These are phyloP conservation scores for Mycena vulgaris DNA, from an alignment of 768 basidiomycete species.

Conservation along the genomic window DNA sequence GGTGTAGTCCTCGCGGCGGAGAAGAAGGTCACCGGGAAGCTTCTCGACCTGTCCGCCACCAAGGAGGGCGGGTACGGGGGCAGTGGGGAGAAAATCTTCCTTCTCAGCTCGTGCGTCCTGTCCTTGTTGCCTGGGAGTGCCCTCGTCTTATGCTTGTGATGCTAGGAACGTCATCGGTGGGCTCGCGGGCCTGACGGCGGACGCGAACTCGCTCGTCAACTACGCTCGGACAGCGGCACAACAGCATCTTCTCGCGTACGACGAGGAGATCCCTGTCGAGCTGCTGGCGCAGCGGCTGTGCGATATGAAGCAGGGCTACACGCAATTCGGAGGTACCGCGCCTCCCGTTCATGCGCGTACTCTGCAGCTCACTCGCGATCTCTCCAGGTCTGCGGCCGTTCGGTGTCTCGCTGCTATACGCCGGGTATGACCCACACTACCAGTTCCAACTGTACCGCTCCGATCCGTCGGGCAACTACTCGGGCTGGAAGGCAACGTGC, in stretches of 20 bases:
- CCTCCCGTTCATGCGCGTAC: not conserved
- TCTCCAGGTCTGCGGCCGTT: constrained; percentile 93
- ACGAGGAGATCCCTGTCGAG: constrained; percentile 98
- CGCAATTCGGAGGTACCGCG: constrained; percentile 91
- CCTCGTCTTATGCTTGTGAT: not conserved
- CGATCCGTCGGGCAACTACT: constrained; percentile 98
- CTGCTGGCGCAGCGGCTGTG: constrained; percentile 94
- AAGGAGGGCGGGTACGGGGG: constrained; percentile 95
- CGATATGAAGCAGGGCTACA: constrained; percentile 99
- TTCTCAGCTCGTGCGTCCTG: constrained; percentile 87
- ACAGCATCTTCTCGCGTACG: constrained; percentile 88
- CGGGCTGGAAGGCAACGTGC: constrained; percentile 98
- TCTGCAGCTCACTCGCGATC: constrained; percentile 1
- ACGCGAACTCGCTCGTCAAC: constrained; percentile 97
- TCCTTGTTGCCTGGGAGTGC: not conserved
- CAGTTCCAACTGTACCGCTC: constrained; percentile 98
- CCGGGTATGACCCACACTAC: constrained; percentile 97
- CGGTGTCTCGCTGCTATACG: constrained; percentile 96
- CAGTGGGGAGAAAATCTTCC: constrained; percentile 98
- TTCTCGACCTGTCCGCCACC: constrained; percentile 89
- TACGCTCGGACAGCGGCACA: constrained; percentile 94
- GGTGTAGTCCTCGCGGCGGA: constrained; percentile 95
- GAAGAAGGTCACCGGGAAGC: constrained; percentile 98
- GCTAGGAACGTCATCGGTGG: constrained; percentile 94
- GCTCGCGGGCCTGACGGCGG: constrained; percentile 96